phyloP scores from a whole-genome alignment of 208 protist genomes.

The Strigomonas galati region DNA sequence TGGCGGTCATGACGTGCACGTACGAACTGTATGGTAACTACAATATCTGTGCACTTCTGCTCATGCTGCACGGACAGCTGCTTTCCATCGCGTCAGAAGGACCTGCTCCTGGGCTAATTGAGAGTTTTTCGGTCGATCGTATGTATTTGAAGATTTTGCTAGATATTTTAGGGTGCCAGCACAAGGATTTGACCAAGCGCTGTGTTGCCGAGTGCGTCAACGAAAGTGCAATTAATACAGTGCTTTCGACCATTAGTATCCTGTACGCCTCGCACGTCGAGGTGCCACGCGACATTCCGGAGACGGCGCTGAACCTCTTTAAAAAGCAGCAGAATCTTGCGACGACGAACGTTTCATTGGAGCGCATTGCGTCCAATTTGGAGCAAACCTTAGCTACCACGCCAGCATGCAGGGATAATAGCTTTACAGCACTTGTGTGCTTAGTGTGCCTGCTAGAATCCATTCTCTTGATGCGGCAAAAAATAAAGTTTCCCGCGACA shows the following conservation, averaged over 20 bases:
- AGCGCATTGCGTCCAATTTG: not conserved
- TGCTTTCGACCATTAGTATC: not conserved
- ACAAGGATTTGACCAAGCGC: not conserved
- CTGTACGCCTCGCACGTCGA: not conserved
- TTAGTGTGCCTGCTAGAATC: conserved; percentile 33
- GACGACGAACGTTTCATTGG: not conserved
- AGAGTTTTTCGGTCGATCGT: not conserved
- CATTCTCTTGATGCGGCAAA: conserved; percentile 32
- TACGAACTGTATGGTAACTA: conserved; percentile 27
- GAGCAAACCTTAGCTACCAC: conserved; percentile 20
- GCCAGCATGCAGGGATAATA: conserved; percentile 15
- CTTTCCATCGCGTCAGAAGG: conserved; percentile 4
- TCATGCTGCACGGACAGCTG: conserved; percentile 26
- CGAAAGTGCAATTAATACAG: not conserved
- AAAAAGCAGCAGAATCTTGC: not conserved
- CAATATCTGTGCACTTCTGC: conserved; percentile 24
- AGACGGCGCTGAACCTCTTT: conserved; percentile 2
- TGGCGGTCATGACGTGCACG: conserved; percentile 19
- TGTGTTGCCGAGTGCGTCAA: not conserved
- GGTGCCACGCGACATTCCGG: not conserved
- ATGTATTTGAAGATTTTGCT: conserved; percentile 8
- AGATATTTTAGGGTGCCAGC: conserved; percentile 8
- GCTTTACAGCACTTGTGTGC: conserved; percentile 12
- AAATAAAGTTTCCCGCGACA: conserved; percentile 21
- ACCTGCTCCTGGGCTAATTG: not conserved